Conservation (phyloP, 352 stramenopile species). For the Pythium sp. region DNA sequence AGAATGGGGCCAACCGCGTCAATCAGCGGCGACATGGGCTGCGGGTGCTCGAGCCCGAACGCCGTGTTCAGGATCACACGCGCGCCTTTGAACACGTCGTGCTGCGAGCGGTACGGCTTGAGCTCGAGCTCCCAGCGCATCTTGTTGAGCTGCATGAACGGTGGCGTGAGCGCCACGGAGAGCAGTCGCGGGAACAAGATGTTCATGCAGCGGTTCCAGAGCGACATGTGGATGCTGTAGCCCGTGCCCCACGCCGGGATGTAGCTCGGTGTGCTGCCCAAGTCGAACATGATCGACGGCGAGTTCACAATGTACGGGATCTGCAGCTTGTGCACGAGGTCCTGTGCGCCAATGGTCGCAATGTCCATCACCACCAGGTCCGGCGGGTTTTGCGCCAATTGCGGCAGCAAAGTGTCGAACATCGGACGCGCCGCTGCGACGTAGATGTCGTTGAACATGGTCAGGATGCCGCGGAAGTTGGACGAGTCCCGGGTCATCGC, state of each 20-base stretch:
- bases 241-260: slow-evolving; percentile 83
- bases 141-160: slow-evolving; percentile 89
- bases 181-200: slow-evolving; percentile 85
- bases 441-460: slow-evolving; percentile 89
- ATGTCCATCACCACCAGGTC: slow-evolving; percentile 83
- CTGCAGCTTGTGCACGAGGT: slow-evolving; percentile 74
- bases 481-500: slow-evolving; percentile 79
- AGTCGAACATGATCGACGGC: slow-evolving; percentile 82
- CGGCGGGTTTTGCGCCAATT: slow-evolving; percentile 36
- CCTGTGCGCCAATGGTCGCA: slow-evolving; percentile 72
- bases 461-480: slow-evolving; percentile 83
- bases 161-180: slow-evolving; percentile 82
- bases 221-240: slow-evolving; percentile 78
- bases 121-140: slow-evolving; percentile 75
- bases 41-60: slow-evolving; percentile 80
- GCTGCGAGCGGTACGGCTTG: slow-evolving; percentile 72
- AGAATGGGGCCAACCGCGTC: slow-evolving; percentile 76
- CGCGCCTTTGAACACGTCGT: slow-evolving; percentile 85
- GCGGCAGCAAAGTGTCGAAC: slow-evolving; percentile 66
- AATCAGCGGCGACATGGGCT: slow-evolving; percentile 74
- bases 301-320: slow-evolving; percentile 84
- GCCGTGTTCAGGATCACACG: slow-evolving; percentile 88
- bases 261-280: slow-evolving; percentile 70
- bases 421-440: slow-evolving; percentile 71
- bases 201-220: slow-evolving; percentile 89